Evolutionary conservation across 305 asterid genomes (phyloP).

Genomic region (Withania somnifera): DNA sequence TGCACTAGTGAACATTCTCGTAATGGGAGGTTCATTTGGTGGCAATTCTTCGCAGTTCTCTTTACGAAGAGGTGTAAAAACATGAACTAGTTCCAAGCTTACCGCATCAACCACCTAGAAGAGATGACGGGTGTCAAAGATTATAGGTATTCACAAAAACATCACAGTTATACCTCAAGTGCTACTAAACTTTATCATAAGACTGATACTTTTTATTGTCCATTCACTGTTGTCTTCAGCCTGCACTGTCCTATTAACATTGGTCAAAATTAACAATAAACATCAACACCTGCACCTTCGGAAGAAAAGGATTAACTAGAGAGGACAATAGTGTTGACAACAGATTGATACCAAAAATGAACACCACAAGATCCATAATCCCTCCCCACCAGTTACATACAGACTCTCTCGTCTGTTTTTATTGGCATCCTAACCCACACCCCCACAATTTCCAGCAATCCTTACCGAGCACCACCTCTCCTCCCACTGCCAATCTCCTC

Average conservation of each 20-base stretch:
- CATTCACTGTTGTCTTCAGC: not conserved
- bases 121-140: not conserved
- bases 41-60: slow-evolving; percentile 45
- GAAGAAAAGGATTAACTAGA: not conserved
- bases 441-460: not conserved
- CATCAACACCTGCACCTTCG: not conserved
- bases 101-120: slow-evolving; percentile 54
- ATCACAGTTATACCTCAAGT: not conserved
- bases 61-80: slow-evolving; percentile 59
- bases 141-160: not conserved
- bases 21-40: slow-evolving; percentile 86
- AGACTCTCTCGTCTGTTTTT: not conserved
- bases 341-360: not conserved
- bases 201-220: not conserved
- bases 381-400: not conserved
- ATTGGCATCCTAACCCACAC: not conserved
- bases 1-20: slow-evolving; percentile 74
- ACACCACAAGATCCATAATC: not conserved
- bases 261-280: not conserved
- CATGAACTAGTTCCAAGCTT: slow-evolving; percentile 37
- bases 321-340: not conserved
- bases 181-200: not conserved
- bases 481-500: not conserved
- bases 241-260: not conserved
- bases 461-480: not conserved